These are phyloP conservation scores for Penicillium expansum DNA, from an alignment of 2,329 filamentous ascomycete genomes.

Conservation along the genomic window DNA sequence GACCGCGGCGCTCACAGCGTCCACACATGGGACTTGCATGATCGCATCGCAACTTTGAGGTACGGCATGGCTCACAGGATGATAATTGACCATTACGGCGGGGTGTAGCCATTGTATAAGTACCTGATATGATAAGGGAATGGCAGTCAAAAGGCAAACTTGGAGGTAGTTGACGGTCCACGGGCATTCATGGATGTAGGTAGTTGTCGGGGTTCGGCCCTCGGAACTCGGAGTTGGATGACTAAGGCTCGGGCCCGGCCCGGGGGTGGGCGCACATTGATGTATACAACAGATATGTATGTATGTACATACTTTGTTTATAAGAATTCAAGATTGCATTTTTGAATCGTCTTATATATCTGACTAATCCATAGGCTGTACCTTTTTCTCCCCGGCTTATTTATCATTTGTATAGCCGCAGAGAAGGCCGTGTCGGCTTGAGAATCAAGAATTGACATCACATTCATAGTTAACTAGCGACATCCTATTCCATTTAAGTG, in stretches of 20 bases:
- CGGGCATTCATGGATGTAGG: not conserved
- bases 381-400: too few species aligned
- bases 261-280: too few species aligned
- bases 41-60: constrained; percentile 27
- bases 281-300: too few species aligned
- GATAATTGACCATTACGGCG: constrained; percentile 12
- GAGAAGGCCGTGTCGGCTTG: too few species aligned
- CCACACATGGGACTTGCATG: constrained; percentile 11
- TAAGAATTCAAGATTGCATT: too few species aligned
- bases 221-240: constrained; percentile 1
- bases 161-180: not conserved
- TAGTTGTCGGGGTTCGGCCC: not conserved
- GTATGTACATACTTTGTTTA: too few species aligned
- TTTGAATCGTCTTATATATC: too few species aligned
- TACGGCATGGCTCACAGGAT: constrained; percentile 26
- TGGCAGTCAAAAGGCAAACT: not conserved
- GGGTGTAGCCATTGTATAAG: not conserved
- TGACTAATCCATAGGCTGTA: too few species aligned
- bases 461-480: too few species aligned
- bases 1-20: constrained; percentile 1
- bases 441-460: too few species aligned
- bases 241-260: not conserved
- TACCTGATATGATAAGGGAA: not conserved
- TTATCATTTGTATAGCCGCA: too few species aligned
- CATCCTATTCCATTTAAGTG: too few species aligned